Percentiles rank a stretch among this genome's conserved stretches.
phyloP scores from a whole-genome alignment of 306 rosid species.

The Erythrophleum fordii region DNA sequence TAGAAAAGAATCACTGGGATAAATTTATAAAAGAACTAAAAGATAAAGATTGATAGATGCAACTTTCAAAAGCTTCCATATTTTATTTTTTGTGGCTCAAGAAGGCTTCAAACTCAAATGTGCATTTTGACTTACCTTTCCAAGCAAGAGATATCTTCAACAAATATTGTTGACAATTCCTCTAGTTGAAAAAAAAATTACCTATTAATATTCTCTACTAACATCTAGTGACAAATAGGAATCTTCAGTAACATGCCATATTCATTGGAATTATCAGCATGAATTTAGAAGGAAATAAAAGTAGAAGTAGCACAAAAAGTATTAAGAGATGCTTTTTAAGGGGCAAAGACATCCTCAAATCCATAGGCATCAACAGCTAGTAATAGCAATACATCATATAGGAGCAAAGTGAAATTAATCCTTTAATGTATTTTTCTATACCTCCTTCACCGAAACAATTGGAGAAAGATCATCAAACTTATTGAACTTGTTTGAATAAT shows the following conservation, averaged over 20 bases:
- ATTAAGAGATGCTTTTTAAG: neutral
- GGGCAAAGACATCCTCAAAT: neutral
- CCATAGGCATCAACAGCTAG: conserved; percentile 17
- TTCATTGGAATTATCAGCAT: conserved; percentile 6
- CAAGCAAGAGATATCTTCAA: neutral
- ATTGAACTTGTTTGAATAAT: conserved; percentile 74
- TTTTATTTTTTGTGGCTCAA: neutral
- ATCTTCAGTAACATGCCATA: neutral
- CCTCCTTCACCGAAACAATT: conserved; percentile 84
- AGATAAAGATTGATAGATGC: neutral
- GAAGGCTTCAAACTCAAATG: neutral
- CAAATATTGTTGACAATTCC: neutral
- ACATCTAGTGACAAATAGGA: neutral
- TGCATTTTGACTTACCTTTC: neutral
- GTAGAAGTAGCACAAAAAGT: conserved; percentile 1
- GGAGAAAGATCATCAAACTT: conserved; percentile 89
- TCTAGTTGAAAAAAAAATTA: neutral
- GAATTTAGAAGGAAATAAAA: conserved; percentile 10
- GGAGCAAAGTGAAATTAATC: conserved; percentile 6
- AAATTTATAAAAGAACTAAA: neutral
- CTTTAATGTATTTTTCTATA: conserved; percentile 30
- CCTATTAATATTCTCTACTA: neutral
- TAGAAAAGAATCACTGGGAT: neutral
- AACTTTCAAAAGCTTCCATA: neutral
- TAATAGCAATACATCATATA: conserved; percentile 13